phyloP scores from a whole-genome alignment of 495 filamentous ascomycete genomes.

The Hyaloscypha variabilis region DNA sequence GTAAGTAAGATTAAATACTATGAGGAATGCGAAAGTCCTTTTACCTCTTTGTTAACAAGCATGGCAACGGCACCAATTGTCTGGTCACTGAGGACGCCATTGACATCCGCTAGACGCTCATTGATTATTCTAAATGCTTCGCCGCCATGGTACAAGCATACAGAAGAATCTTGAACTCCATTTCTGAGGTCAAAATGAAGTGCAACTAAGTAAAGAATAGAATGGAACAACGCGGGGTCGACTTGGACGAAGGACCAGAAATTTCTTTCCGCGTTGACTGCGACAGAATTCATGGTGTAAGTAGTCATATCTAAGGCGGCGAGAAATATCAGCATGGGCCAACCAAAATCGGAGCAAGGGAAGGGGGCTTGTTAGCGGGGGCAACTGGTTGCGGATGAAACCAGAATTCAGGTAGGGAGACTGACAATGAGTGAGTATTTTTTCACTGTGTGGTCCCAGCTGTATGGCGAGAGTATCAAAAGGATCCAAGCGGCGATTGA shows the following conservation, averaged over 20 bases:
- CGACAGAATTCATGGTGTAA: slow-evolving; percentile 22
- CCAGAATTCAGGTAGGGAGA: too few relatives aligned
- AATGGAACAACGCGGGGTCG: slow-evolving; percentile 16
- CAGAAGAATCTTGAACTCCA: slow-evolving; percentile 7
- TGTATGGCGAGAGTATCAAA: slow-evolving; percentile 15
- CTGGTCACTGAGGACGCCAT: slow-evolving; percentile 5
- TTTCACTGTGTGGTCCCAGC: slow-evolving; percentile 1
- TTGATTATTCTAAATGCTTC: slow-evolving; percentile 17
- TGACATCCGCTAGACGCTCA: neutral
- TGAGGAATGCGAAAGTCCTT: too few relatives aligned
- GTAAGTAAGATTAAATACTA: too few relatives aligned
- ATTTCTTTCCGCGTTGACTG: slow-evolving; percentile 14
- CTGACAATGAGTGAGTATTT: slow-evolving; percentile 12
- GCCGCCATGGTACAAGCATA: slow-evolving; percentile 15
- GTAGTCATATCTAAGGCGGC: slow-evolving; percentile 3
- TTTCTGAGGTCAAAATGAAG: slow-evolving; percentile 13
- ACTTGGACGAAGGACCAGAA: slow-evolving; percentile 14
- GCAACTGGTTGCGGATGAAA: too few relatives aligned
- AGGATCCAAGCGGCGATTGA: slow-evolving; percentile 4
- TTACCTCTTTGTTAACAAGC: slow-evolving; percentile 21
- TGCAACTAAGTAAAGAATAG: slow-evolving; percentile 18
- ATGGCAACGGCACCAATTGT: slow-evolving; percentile 22
- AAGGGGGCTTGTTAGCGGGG: too few relatives aligned
- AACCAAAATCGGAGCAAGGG: neutral
- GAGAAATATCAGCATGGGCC: neutral